Evolutionary conservation across 805 yeast species (phyloP).

Genomic region (Nakazawaea ambrosiae): DNA sequence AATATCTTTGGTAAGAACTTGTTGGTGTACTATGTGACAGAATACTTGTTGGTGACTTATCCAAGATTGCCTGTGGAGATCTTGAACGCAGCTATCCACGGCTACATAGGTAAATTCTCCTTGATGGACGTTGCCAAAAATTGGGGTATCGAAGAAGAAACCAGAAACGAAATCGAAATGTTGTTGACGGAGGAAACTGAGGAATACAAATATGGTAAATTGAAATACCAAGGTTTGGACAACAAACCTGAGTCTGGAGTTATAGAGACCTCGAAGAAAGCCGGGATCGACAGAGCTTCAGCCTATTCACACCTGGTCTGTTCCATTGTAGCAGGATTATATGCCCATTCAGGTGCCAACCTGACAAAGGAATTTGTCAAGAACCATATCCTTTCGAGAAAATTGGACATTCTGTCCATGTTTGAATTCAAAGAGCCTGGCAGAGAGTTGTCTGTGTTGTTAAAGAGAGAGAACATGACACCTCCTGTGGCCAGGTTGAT

Average conservation of each 20-base stretch:
- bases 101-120: conserved; percentile 63
- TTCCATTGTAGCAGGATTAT: conserved; percentile 76
- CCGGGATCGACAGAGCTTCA: conserved; percentile 19
- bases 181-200: conserved; percentile 63
- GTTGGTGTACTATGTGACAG: conserved; percentile 68
- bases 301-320: conserved; percentile 69
- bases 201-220: conserved; percentile 61
- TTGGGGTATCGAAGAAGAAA: conserved; percentile 90
- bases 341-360: conserved; percentile 63
- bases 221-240: conserved; percentile 35
- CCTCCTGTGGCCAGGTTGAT: conserved; percentile 76
- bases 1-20: conserved; percentile 77
- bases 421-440: conserved; percentile 83
- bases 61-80: conserved; percentile 88
- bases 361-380: conserved; percentile 63
- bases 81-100: conserved; percentile 66
- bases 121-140: conserved; percentile 58
- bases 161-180: conserved; percentile 54
- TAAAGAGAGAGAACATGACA: conserved; percentile 67
- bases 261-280: conserved; percentile 32
- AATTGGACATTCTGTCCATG: conserved; percentile 65
- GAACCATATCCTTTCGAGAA: conserved; percentile 75
- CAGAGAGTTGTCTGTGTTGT: conserved; percentile 69
- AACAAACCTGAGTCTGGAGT: conserved; percentile 44
- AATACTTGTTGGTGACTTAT: conserved; percentile 63